Base-by-base conservation (phyloP, 2,329 filamentous ascomycete genomes). In the Cordyceps sp. region DNA sequence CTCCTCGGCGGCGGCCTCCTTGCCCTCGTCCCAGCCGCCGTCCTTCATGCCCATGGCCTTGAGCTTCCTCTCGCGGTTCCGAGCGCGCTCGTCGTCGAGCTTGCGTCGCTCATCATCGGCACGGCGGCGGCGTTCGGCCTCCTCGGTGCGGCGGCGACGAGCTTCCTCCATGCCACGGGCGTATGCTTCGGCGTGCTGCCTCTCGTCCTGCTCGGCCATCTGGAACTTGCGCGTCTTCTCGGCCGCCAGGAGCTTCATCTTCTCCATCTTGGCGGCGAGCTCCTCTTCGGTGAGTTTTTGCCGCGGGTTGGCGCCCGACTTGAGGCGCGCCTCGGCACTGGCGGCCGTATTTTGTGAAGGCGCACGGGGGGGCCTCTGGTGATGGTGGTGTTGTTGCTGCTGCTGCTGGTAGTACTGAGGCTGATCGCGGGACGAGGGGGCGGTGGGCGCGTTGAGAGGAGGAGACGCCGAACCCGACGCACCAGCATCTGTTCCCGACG, bases 191-290 rank as follows among this genome's bases (percentile, higher is more conserved):
- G 63, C 67, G 42, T 73, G 68, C 35, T 65, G 63, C 35, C 58
- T 61, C 50, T 69, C 58, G 42, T 74, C 69, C 38, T 61, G 57
- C 47, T 71, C 64, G 1, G 65, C 66, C 45, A 68, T 62, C 42
- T 73, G 65, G 41, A 70, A 71, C 37, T 66, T 67, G 41, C 66
- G 63, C 42, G 64, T 61, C 52, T 69, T 70, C 46, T 75, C 70
- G 0, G 64, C 67, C 0, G 62, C 59, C 1, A 70, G 47, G 8
- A 75, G 58, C 35, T 69, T 69, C 64, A 73, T 73, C 46, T 66
- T 55, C 42, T 66, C 66, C 63, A 76, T 70, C 46, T 72, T 73
- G 37, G 56, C 62, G 0, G 66, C 57, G 4, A 76, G 61, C 49
- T 77, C 66, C 1, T 55, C 52, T 0, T 76, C 69, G 0, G 69